Evolutionary conservation across 805 yeast genomes (phyloP).

Genomic region (Saturnispora galanensis): DNA sequence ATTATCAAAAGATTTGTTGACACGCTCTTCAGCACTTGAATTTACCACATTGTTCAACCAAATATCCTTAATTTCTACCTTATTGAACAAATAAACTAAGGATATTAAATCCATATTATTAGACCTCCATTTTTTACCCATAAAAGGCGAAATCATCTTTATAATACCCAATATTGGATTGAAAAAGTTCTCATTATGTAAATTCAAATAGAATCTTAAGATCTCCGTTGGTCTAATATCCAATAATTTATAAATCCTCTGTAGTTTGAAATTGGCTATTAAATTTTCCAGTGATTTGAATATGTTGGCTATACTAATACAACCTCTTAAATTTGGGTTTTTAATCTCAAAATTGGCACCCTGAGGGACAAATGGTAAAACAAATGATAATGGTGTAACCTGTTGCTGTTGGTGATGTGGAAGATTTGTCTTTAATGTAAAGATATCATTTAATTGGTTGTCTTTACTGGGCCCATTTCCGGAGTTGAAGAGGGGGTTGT

Average conservation of each 20-base stretch:
- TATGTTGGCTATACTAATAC: conserved; percentile 40
- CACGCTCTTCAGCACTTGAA: conserved; percentile 62
- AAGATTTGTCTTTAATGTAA: conserved; percentile 1
- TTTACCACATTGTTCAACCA: conserved; percentile 85
- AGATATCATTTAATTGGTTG: conserved; percentile 12
- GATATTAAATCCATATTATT: conserved; percentile 90
- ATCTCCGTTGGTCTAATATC: conserved; percentile 56
- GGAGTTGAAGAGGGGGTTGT: conserved; percentile 2
- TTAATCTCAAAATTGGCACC: conserved; percentile 12
- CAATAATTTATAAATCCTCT: conserved; percentile 55
- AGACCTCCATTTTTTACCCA: conserved; percentile 90
- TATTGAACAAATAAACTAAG: conserved; percentile 68
- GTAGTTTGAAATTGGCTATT: conserved; percentile 53
- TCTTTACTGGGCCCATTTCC: conserved; percentile 9
- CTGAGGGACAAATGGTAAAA: conserved; percentile 24
- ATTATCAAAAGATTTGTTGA: conserved; percentile 71
- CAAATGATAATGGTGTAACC: conserved; percentile 14
- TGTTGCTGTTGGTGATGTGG: no score
- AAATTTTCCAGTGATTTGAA: conserved; percentile 48
- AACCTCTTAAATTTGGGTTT: conserved; percentile 31
- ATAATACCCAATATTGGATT: conserved; percentile 63
- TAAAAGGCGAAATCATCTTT: conserved; percentile 77
- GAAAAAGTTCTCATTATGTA: conserved; percentile 56
- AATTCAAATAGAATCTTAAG: conserved; percentile 44
- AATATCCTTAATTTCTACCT: conserved; percentile 63